phyloP scores from a whole-genome alignment of 78 protist species.

The Dictyostelium intermedium region DNA sequence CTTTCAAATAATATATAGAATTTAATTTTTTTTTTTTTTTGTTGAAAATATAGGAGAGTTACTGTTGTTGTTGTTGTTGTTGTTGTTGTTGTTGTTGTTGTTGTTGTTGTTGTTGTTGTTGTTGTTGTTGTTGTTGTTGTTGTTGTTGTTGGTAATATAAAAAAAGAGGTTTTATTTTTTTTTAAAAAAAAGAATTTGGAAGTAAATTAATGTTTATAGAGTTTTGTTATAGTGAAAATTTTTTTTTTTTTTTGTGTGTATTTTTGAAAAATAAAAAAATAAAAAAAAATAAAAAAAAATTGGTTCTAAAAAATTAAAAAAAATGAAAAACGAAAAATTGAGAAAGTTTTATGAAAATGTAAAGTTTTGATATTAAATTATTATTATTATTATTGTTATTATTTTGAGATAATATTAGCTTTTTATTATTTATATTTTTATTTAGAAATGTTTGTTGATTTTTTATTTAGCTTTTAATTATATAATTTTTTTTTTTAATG shows the following conservation, averaged over 20 bases:
- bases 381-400: too few species aligned
- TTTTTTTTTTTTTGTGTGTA: neutral
- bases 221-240: neutral
- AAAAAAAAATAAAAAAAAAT: neutral
- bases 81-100: too few species aligned
- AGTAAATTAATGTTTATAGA: neutral
- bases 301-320: neutral
- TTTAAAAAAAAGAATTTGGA: neutral
- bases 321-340: neutral
- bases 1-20: neutral
- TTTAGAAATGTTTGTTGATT: neutral
- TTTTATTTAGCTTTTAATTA: neutral
- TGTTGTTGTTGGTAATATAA: neutral
- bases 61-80: neutral
- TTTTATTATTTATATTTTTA: neutral
- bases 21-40: neutral
- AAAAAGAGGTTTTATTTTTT: neutral
- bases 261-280: neutral
- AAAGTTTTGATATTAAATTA: neutral
- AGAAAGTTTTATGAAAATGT: neutral
- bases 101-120: too few species aligned
- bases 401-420: neutral
- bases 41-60: neutral
- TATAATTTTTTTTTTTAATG: neutral
- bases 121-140: too few species aligned